Base-by-base conservation (phyloP, 768 basidiomycete genomes). In the Mycena capillaripes region DNA sequence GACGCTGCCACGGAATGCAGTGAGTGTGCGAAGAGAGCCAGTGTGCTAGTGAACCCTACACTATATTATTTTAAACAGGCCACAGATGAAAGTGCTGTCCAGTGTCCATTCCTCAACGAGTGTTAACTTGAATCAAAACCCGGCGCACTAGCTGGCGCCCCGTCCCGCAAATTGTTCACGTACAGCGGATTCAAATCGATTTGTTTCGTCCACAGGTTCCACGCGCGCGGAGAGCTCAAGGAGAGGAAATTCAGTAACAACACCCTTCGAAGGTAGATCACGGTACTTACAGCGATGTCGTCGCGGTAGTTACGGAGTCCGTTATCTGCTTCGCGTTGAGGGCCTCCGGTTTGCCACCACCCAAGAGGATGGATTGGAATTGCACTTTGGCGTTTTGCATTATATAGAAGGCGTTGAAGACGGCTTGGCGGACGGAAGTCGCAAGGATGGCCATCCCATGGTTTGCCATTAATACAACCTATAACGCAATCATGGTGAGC, bases 141-240 rank as follows among this genome's bases (percentile, higher is more conserved):
- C 59, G 38, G 59, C 38, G 59, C 59, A 44, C 10, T 29, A 44
- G 59, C 23, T 19, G 59, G 23, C 27, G 59, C 59, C 59, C 25
- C 40, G 40, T 44, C 29, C 38, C 59, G 59, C 40, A 60, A 60
- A 29, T 60, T 25, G 25, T 60, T 60, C 23, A 10, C 14, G 38
- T 60, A 60, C 40, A 60, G 16, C 25, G 59, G 40, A 29, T 60
- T 27, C 8, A 42, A 11, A 23, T 60, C 59, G 23, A 60, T 40
- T n/a, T 60, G 59, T 44, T 60, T 60, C 38, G 40, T 44, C 59
- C 59, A 60, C 23, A 60, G 59, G 38, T 42, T 29, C 59, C 59
- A 60, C 25, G 59, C 59, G n/a, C 59, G 59, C 40, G 59, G 59
- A 29, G 27, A 3, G 38, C 59, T 60, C 25, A 48, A 48, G 46